Evolutionary conservation across 305 asterid species (phyloP).

Genomic region (Fraxinus nigra): DNA sequence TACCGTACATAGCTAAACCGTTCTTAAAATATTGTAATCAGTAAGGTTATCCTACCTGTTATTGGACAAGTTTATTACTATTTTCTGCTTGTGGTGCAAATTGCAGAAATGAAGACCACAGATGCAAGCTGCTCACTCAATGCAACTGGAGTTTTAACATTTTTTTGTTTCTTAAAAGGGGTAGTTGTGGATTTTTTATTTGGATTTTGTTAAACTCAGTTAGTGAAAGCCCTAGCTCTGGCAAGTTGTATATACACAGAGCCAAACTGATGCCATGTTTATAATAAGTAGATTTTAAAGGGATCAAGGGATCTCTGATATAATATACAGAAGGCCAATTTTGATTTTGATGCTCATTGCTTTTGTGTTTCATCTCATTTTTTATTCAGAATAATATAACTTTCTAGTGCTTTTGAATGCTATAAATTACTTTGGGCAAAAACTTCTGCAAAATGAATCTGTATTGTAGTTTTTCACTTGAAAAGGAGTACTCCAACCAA

Average conservation of each 20-base stretch:
- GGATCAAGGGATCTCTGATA: not conserved
- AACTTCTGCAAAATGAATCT: too few relatives aligned
- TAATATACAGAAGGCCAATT: not conserved
- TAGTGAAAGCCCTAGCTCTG: too few relatives aligned
- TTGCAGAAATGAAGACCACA: not conserved
- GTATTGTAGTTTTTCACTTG: not conserved
- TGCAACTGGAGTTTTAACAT: not conserved
- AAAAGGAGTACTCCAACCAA: not conserved
- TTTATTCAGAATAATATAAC: too few relatives aligned
- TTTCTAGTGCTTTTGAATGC: not conserved
- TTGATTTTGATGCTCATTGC: not conserved
- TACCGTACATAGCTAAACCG: conserved; percentile 28
- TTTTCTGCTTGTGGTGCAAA: not conserved
- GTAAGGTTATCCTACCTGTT: conserved; percentile 6
- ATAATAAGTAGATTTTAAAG: too few relatives aligned
- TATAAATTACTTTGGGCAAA: not conserved
- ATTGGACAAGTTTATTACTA: not conserved
- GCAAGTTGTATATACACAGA: too few relatives aligned
- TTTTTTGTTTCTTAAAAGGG: not conserved
- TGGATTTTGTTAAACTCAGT: too few relatives aligned
- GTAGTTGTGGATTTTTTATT: not conserved
- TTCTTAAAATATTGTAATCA: conserved; percentile 77
- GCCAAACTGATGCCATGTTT: too few relatives aligned
- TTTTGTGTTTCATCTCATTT: too few relatives aligned
- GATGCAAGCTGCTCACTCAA: not conserved